Evolutionary conservation across 352 stramenopile genomes (phyloP), one percentile per base, ranked within the genome.

Genomic region (Phytophthora litchii): DNA sequence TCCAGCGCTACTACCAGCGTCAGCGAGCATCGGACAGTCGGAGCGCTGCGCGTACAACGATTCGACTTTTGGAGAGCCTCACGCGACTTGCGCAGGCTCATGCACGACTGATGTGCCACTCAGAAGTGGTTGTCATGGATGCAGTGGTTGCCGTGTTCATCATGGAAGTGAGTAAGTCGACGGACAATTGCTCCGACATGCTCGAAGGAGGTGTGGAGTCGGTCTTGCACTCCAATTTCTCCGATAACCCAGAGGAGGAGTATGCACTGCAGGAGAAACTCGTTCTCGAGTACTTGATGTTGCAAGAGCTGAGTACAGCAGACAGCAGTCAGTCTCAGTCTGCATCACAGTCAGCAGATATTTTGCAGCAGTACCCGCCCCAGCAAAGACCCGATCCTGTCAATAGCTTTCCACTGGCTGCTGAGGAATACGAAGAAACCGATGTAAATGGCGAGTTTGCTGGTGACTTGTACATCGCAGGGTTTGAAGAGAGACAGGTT

Each of bases 1-100:
- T 99, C 16, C 83, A 97, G 65, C 80, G 79, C 4, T 97, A 98
- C 68, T 98, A 98, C 67, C 80, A 94, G 48, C 52, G 78, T 6
- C 86, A 96, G 56, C 74, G 83, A 11, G 73, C 76, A 12, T 80
- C 70, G 3, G 83, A 93, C 44, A 76, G 65, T 64, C 58, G 83
- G 52, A 78, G 88, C 71, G 70, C 81, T 21, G 65, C 80, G 45
- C 80, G 89, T 5, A 96, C 96, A 20, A 99, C 95, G 17, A 96
- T 98, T 54, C 87, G 95, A 14, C 85, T 99, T 58, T 68, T 99
- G 0, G 95, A 99, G 69, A 97, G 86, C 42, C 81, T 98, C 25
- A 98, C 97, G 57, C 86, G 96, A 5, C 53, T 99, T 4, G 72
- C 88, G 6, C 84, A 95, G 70, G 96, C 94, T 10, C 95, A 98